A percentile compares a stretch with the other conserved stretches of the same genome.
Conservation (phyloP, 75 land plant genomes). For the Sequoiadendron giganteum region DNA sequence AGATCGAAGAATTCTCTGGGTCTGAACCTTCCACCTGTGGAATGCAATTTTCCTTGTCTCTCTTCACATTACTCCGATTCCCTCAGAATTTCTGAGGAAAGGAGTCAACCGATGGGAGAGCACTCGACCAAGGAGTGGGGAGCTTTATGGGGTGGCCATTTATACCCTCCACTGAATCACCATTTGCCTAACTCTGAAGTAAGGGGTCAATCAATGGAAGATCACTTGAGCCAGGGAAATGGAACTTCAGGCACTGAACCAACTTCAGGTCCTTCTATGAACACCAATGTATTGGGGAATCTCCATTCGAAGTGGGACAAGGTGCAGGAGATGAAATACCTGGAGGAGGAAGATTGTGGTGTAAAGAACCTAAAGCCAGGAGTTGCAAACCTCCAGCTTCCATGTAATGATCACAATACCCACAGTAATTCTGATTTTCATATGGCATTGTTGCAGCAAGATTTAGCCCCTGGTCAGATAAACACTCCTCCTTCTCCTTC, state of each 20-base stretch:
- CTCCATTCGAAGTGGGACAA: conserved; percentile 57
- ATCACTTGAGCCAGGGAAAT: no score
- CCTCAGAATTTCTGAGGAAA: not conserved
- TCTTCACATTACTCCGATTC: not conserved
- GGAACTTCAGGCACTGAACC: not conserved
- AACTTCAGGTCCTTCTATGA: conserved; percentile 25
- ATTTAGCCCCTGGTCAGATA: not conserved
- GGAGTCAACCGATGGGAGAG: no score
- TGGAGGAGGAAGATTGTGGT: not conserved
- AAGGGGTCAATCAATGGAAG: no score
- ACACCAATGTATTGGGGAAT: conserved; percentile 52
- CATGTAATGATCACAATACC: not conserved
- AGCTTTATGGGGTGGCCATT: no score
- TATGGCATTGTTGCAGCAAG: not conserved
- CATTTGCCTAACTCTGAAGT: no score
- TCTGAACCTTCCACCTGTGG: not conserved
- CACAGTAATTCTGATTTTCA: not conserved
- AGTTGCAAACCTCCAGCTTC: not conserved
- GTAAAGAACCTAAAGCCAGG: no score
- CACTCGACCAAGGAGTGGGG: no score
- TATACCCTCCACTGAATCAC: no score
- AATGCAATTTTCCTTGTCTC: not conserved
- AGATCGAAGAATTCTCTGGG: not conserved
- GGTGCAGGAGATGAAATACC: conserved; percentile 52
- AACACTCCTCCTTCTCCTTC: not conserved